phyloP scores from a whole-genome alignment of 2,329 filamentous ascomycete species.

The Verticillium klebahnii region DNA sequence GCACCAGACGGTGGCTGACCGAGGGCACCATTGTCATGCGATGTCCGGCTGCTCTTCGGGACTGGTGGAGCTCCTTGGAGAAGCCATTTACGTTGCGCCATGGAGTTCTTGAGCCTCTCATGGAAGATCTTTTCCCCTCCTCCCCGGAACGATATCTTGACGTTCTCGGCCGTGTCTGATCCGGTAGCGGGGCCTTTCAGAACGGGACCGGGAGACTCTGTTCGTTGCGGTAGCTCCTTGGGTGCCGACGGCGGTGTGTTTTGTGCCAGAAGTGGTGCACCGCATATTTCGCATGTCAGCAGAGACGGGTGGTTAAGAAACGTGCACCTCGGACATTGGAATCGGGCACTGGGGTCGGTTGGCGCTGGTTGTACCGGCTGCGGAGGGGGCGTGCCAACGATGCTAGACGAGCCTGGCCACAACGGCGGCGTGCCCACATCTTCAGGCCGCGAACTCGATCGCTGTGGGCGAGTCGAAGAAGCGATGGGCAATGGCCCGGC shows the following conservation, averaged over 20 bases:
- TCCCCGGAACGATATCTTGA: constrained; percentile 87
- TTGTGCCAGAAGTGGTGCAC: constrained; percentile 63
- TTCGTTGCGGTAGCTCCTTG: constrained; percentile 38
- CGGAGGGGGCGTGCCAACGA: constrained; percentile 1
- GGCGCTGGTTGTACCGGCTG: not conserved
- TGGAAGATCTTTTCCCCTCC: constrained; percentile 89
- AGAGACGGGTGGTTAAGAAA: constrained; percentile 91
- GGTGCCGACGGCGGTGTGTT: constrained; percentile 33
- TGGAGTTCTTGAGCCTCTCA: constrained; percentile 79
- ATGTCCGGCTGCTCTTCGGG: constrained; percentile 52
- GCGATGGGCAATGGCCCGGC: constrained; percentile 16
- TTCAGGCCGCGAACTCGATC: constrained; percentile 3
- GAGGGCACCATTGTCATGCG: constrained; percentile 30
- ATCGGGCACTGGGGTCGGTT: constrained; percentile 24
- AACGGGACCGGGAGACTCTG: constrained; percentile 75
- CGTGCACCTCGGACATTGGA: constrained; percentile 81
- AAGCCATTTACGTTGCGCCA: constrained; percentile 94
- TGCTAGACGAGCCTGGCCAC: constrained; percentile 12
- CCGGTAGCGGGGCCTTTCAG: constrained; percentile 37
- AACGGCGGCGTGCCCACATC: constrained; percentile 3
- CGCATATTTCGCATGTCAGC: constrained; percentile 84
- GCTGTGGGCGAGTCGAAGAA: constrained; percentile 2
- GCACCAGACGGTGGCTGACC: constrained; percentile 10
- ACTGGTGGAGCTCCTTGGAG: constrained; percentile 84
- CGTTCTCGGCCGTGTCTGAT: constrained; percentile 61